Evolutionary conservation across 169 alveolate genomes (phyloP), one percentile per base, ranked within the genome.

Genomic region (Plasmodium vinckei): DNA sequence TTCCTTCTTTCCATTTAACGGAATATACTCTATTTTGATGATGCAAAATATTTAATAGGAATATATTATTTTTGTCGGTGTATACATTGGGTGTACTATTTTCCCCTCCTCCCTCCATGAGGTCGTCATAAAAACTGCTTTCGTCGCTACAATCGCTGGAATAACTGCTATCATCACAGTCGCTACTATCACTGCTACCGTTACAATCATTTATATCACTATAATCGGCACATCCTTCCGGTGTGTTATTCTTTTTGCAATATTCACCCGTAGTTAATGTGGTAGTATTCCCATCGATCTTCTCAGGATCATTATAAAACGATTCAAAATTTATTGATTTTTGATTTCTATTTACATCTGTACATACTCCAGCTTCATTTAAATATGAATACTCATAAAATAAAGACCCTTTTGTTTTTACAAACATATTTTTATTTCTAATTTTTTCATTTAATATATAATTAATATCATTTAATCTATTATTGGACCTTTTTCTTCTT

Each of bases 291-390:
- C 44, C 13, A 72, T 9, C 33, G 1, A n/a, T 12, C 1, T 27
- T 54, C 39, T 27, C 71, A 33, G 39, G 23, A n/a, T 86, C 71
- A 13, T 23, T 15, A 21, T 60, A 71, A 53, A 69, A 39, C 6
- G 91, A 23, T 39, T 86, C 87, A 15, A 86, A 23, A 25, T 21
- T 23, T 4, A 44, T 27, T 12, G 19, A 25, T 56, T 46, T 86
- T 4, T 39, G 39, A 46, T 65, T 63, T 63, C 91, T 86, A 44
- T 86, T 86, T 13, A 86, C 91, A 71, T 86, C 91, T 0, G 91
- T 86, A 46, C 91, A 86, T 64, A 57, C 71, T 2, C 91, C 91
- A 9, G 69, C 75, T 47, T 86, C 91, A 27, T 60, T 54, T 12
- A 23, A 9, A 17, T 39, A 53, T 44, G 49, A 33, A 44, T 63